Conservation (phyloP, 345 rosid species). For the Clausena lansium region DNA sequence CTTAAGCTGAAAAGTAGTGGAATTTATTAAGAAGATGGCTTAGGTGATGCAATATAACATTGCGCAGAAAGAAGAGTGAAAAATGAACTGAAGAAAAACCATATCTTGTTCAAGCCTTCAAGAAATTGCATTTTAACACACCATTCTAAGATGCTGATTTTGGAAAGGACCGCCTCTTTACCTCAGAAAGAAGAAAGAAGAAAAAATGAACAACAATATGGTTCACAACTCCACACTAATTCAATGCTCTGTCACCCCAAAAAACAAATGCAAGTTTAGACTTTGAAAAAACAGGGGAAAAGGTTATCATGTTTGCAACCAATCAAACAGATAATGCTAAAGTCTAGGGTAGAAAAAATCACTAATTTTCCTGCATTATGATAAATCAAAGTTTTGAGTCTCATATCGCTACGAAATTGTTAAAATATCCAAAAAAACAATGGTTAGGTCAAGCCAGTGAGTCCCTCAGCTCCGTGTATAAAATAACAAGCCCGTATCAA, state of each 20-base stretch:
- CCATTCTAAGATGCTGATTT: neutral
- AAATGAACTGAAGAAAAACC: neutral
- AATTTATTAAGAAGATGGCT: neutral
- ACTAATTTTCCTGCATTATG: neutral
- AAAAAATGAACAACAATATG: neutral
- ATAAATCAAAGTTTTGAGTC: neutral
- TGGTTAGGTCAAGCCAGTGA: neutral
- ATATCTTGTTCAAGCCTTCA: neutral
- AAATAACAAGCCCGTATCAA: neutral
- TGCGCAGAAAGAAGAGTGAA: neutral
- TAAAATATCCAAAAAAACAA: neutral
- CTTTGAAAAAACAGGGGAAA: neutral
- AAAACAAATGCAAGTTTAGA: neutral
- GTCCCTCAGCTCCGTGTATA: neutral
- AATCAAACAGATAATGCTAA: neutral
- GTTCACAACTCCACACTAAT: neutral
- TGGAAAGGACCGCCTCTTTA: neutral
- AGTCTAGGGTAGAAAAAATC: neutral
- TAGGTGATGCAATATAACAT: neutral
- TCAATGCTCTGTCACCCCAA: neutral
- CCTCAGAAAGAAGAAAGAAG: neutral
- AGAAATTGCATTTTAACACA: neutral
- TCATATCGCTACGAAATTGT: neutral
- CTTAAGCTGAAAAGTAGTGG: neutral
- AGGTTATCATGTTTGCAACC: neutral